Percentiles rank a stretch among this genome's conserved stretches.
phyloP scores from a whole-genome alignment of 495 filamentous ascomycete genomes.

The Lentithecium fluviatile region DNA sequence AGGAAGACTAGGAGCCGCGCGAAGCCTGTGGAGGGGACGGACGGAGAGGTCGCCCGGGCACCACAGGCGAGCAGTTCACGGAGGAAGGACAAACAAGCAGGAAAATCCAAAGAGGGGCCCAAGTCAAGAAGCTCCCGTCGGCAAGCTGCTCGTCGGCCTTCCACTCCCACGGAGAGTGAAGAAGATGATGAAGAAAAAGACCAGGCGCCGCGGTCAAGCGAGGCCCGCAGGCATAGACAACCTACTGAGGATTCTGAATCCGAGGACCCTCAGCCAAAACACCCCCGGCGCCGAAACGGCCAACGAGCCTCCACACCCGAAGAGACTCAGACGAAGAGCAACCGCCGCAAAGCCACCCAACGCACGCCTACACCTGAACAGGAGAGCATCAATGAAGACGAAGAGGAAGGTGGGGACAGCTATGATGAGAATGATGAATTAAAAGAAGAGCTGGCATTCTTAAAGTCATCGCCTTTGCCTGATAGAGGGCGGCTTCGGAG shows the following conservation, averaged over 20 bases:
- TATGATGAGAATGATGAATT: conserved; percentile 36
- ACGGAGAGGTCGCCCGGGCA: background rate
- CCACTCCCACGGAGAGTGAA: background rate
- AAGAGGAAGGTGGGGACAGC: background rate
- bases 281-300: no score
- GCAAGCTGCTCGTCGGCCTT: background rate
- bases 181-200: background rate
- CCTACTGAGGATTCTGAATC: background rate
- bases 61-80: no score
- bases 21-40: background rate
- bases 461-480: conserved; percentile 34
- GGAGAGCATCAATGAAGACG: background rate
- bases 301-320: no score
- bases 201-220: background rate
- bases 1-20: background rate
- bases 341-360: background rate
- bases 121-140: no score
- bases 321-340: background rate
- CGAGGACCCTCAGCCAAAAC: no score
- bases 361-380: background rate
- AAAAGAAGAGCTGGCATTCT: conserved; percentile 42
- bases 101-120: background rate
- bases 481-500: conserved; percentile 17
- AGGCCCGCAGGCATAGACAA: background rate
- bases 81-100: conserved; percentile 6